phyloP scores from a whole-genome alignment of 495 filamentous ascomycete genomes.

The Baudoinia panamericana region DNA sequence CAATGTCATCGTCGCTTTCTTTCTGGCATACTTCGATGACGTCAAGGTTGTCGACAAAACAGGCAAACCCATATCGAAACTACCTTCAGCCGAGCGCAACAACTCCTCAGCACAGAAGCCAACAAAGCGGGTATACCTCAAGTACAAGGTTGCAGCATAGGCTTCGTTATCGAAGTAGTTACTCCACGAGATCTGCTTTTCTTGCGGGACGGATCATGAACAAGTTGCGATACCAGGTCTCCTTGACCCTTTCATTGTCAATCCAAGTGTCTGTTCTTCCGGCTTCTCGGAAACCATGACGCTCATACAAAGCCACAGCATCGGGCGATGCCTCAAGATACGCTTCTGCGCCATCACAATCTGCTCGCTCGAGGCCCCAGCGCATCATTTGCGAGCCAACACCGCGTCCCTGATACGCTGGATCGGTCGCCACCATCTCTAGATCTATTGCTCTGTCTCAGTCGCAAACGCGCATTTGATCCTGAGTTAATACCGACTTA shows the following conservation, averaged over 20 bases:
- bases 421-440: slow-evolving; percentile 21
- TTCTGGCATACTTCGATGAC: slow-evolving; percentile 22
- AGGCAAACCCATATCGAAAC: neutral
- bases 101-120: slow-evolving; percentile 6
- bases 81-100: slow-evolving; percentile 1
- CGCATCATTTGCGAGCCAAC: slow-evolving; percentile 23
- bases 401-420: slow-evolving; percentile 22
- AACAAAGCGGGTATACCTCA: slow-evolving; percentile 3
- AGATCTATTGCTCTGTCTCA: slow-evolving; percentile 13
- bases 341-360: slow-evolving; percentile 12
- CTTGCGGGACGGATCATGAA: slow-evolving; percentile 14
- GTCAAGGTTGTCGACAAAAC: neutral
- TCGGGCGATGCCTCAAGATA: slow-evolving; percentile 20
- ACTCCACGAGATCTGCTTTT: neutral
- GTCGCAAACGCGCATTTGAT: neutral
- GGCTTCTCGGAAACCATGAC: slow-evolving; percentile 17
- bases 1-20: slow-evolving; percentile 33
- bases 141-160: slow-evolving; percentile 3
- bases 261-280: slow-evolving; percentile 11
- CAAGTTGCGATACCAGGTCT: slow-evolving; percentile 11
- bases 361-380: slow-evolving; percentile 24
- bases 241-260: slow-evolving; percentile 16
- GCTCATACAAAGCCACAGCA: slow-evolving; percentile 17
- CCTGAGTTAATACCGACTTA: slow-evolving; percentile 3
- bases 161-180: neutral